Evolutionary conservation across 345 rosid genomes (phyloP).

Genomic region (Populus simonii): DNA sequence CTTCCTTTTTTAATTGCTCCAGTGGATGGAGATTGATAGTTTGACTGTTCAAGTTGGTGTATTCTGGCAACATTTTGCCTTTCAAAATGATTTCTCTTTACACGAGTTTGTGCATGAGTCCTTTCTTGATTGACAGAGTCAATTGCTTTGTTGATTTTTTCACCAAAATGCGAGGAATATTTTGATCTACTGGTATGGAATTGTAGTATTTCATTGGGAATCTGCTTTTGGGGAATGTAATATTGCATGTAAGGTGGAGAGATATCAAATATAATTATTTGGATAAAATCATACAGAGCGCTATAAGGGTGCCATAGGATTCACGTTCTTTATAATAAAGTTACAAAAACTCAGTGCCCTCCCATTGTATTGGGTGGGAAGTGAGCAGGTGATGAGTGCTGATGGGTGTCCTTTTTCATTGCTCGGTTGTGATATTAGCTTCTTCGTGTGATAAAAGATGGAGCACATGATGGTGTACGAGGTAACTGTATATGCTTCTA

Average conservation of each 20-base stretch:
- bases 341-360: slow-evolving; percentile 4
- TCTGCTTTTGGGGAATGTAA: background rate
- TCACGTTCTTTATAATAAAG: background rate
- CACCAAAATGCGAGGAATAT: background rate
- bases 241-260: slow-evolving; percentile 1
- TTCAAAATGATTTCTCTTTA: slow-evolving; percentile 4
- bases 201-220: background rate
- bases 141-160: slow-evolving; percentile 4
- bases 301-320: slow-evolving; percentile 1
- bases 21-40: slow-evolving; percentile 3
- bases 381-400: slow-evolving; percentile 78
- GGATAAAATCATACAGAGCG: background rate
- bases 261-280: slow-evolving; percentile 2
- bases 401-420: slow-evolving; percentile 72
- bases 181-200: background rate
- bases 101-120: slow-evolving; percentile 1
- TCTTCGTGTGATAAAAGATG: slow-evolving; percentile 92
- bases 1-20: slow-evolving; percentile 12
- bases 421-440: slow-evolving; percentile 80
- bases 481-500: slow-evolving; percentile 84
- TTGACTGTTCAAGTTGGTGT: slow-evolving; percentile 7
- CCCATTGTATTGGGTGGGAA: slow-evolving; percentile 45
- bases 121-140: slow-evolving; percentile 7
- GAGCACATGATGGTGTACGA: slow-evolving; percentile 75
- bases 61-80: background rate